phyloP scores from a whole-genome alignment of 75 land plant genomes.

The Selaginella moellendorffii region DNA sequence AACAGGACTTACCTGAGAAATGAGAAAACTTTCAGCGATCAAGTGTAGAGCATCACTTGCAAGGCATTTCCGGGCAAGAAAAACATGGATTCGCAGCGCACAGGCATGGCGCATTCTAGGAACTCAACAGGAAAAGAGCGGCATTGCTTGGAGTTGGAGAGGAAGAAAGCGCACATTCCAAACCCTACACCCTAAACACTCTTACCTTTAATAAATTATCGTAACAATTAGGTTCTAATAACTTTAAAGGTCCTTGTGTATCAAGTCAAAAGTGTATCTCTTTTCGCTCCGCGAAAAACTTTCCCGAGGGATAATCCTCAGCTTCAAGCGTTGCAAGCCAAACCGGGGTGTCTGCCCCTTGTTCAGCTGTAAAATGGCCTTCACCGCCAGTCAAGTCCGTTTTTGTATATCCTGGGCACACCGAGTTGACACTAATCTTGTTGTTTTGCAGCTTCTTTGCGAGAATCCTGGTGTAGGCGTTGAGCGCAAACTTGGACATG shows the following conservation, averaged over 20 bases:
- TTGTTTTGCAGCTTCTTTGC: not conserved
- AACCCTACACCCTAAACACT: no score
- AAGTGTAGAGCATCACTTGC: not conserved
- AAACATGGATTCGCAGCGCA: no score
- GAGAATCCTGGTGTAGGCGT: not conserved
- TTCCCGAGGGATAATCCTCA: not conserved
- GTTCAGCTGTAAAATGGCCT: not conserved
- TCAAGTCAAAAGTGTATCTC: no score
- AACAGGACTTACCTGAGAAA: not conserved
- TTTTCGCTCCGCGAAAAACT: not conserved
- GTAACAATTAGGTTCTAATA: no score
- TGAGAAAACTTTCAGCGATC: not conserved
- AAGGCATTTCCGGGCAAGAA: no score
- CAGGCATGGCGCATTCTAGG: no score
- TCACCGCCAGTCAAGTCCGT: not conserved
- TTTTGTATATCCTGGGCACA: not conserved
- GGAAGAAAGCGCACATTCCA: no score
- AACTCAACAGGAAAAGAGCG: no score
- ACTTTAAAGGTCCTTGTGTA: no score
- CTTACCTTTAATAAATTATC: no score
- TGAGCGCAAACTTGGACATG: not conserved
- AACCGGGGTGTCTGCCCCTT: not conserved
- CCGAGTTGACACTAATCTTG: not conserved
- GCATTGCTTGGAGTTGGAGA: no score
- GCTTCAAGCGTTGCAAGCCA: not conserved